Evolutionary conservation across 1,284 basidiomycete genomes (phyloP), one percentile per base, ranked within the genome.

Genomic region (Cutaneotrichosporon cavernicola): DNA sequence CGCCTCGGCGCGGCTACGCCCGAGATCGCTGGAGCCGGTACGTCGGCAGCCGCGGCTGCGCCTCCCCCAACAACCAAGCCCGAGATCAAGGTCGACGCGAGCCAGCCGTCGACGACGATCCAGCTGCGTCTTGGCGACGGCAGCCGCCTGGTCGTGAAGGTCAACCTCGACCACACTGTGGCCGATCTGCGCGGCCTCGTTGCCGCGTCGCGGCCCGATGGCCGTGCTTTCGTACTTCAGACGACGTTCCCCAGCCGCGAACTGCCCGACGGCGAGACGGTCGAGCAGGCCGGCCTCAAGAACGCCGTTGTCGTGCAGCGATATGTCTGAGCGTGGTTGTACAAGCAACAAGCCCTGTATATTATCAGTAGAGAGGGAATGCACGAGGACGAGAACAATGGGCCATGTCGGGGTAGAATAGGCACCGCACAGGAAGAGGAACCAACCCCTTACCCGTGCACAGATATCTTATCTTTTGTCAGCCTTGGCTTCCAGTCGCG

Each of bases 91-190:
- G 83, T 86, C 32, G 81, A 75, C 46, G 84, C 87, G 22, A 36
- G 53, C 66, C 83, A 86, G 77, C 95, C 95, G 2, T 89, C 88
- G 60, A 98, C 96, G 38, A 92, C 87, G 74, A 84, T 99, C 21
- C 95, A 97, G 82, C 85, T 98, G 61, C 85, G 95, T 55, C 79
- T 98, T 53, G 90, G 90, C 14, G 95, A 97, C 80, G 97, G 97
- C 13, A 90, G 91, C 14, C 85, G 67, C 16, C 52, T 64, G n/a
- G 63, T 64, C 14, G 63, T 58, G 1, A 84, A 90, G 60, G 91
- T 98, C 88, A 99, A 99, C 80, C 83, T 94, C 63, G 89, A 88
- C 13, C 94, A 99, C 76, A 98, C 92, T 0, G 87, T 99, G 11
- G 85, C 85, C 7, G 93, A 98, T 74, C 85, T 98, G 56, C 84